phyloP scores from a whole-genome alignment of 1,284 basidiomycete genomes.

The Trichosporon coremiiforme region DNA sequence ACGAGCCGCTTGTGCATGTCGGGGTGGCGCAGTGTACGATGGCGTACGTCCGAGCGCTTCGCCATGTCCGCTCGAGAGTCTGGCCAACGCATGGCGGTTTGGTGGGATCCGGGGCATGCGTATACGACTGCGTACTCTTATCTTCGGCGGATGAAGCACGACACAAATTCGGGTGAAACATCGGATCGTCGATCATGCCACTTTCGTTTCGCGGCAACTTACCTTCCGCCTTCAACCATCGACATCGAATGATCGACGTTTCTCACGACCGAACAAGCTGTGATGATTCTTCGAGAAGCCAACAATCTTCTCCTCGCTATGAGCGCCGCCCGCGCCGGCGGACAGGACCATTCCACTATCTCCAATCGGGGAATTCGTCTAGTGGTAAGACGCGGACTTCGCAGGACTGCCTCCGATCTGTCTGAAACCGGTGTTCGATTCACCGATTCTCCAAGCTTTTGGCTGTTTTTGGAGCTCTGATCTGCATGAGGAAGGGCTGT shows the following conservation, averaged over 20 bases:
- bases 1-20: background rate
- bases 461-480: background rate
- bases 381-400: slow-evolving; percentile 17
- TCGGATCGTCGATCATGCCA: background rate
- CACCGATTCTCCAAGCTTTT: slow-evolving; percentile 13
- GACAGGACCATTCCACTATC: background rate
- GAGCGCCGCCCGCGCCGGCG: background rate
- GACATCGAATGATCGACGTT: no score
- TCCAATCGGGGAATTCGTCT: slow-evolving; percentile 15
- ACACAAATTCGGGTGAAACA: background rate
- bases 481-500: background rate
- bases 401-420: slow-evolving; percentile 1
- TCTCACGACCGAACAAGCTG: no score
- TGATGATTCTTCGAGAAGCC: no score
- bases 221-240: no score
- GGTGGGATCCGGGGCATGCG: background rate
- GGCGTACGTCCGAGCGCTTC: background rate
- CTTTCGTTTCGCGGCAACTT: background rate
- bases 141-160: background rate
- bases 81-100: background rate
- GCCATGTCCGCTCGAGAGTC: background rate
- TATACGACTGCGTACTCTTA: background rate
- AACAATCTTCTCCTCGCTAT: background rate
- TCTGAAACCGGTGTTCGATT: slow-evolving; percentile 15
- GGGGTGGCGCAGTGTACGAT: background rate